Evolutionary conservation across 768 basidiomycete species (phyloP), one percentile per base, ranked within the genome.

Genomic region (Leccinum barrowsii): DNA sequence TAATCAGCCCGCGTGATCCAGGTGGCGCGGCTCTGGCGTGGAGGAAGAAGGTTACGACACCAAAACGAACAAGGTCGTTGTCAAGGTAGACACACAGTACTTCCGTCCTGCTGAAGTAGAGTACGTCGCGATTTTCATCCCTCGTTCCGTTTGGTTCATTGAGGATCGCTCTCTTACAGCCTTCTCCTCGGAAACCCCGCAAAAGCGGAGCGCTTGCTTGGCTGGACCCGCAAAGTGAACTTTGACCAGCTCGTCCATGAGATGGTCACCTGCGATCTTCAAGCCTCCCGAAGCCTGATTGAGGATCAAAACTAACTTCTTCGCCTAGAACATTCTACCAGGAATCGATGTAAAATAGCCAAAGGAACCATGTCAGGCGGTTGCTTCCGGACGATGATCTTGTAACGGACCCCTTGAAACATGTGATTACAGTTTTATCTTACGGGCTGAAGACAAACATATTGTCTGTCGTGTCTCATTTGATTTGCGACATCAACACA

Each of bases 61-160:
- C 61, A 81, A 86, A 70, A 86, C 85, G 2, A 85, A 84, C 64
- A 85, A 81, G 64, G 80, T 82, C 35, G 75, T 96, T 51, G 93
- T 98, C 66, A 87, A 85, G 67, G 84, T 98, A 40, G 96, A 98
- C 75, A 72, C 89, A 24, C 80, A 80, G 64, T 96, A 97, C 79
- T 97, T 94, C 89, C 89, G 94, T 73, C 92, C 92, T 8, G 90
- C 92, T 19, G 92, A 95, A 85, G 93, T 96, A 75, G 93, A 96
- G 87, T 92, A 67, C 61, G 90, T 86, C 10, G 15, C 61, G 22
- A 47, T 48, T 40, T 49, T 35, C 42, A 26, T 26, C 37, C 32
- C 47, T 19, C 24, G 21, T 26, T 34, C 56, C 13, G 26, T 26
- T 26, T 30, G 19, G 21, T 47, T 57, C 12, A 24, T 48, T 61